These are phyloP conservation scores for Gamsiella multidivaricata DNA, from an alignment of 192 early-diverging fungal species.

Conservation along the genomic window DNA sequence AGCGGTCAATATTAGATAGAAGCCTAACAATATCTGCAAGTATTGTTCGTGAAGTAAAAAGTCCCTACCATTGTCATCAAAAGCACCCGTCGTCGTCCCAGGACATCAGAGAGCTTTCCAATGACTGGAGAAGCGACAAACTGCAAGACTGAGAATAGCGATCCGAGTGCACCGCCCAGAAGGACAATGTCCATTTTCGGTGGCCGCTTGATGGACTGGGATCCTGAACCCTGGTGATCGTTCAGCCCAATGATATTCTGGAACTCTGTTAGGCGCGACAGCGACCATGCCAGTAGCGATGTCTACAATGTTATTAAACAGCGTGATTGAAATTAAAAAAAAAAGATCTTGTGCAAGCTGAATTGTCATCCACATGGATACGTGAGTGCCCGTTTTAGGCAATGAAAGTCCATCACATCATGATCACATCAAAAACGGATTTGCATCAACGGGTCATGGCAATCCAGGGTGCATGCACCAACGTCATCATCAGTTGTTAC, in stretches of 20 bases:
- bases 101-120: slow-evolving; percentile 80
- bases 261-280: slow-evolving; percentile 43
- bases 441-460: too few species aligned
- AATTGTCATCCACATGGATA: too few species aligned
- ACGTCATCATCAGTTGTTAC: too few species aligned
- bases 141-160: slow-evolving; percentile 94
- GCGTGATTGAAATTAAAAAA: background rate
- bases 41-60: background rate
- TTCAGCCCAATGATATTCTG: slow-evolving; percentile 43
- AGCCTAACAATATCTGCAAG: too few species aligned
- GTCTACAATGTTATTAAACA: slow-evolving; percentile 16
- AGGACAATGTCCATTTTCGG: slow-evolving; percentile 81
- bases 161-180: slow-evolving; percentile 91
- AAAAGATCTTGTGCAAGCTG: background rate
- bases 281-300: slow-evolving; percentile 52
- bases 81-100: slow-evolving; percentile 84
- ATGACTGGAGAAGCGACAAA: slow-evolving; percentile 88
- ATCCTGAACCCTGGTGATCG: slow-evolving; percentile 9
- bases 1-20: too few species aligned
- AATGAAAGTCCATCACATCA: too few species aligned
- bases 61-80: slow-evolving; percentile 83
- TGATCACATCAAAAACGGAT: too few species aligned
- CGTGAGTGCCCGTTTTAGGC: too few species aligned
- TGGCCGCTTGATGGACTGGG: slow-evolving; percentile 23
- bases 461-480: too few species aligned